A percentile compares a stretch with the other conserved stretches of the same genome.
These are phyloP conservation scores for Apiotrichum domesticum DNA, from an alignment of 1,284 basidiomycete species.

Conservation along the genomic window DNA sequence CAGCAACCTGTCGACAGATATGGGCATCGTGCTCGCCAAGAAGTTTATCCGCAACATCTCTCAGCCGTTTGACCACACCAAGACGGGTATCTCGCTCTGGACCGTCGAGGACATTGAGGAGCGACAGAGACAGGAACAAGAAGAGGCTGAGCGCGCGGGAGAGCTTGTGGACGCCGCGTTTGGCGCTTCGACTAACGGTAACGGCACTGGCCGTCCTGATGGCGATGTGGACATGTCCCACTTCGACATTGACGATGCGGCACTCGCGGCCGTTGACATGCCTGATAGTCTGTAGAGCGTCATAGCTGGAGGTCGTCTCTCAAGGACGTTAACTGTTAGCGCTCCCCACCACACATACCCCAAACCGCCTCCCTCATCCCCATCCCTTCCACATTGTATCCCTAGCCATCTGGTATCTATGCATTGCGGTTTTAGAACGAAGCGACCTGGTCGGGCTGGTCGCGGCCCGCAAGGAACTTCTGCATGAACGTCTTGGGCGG, in stretches of 20 bases:
- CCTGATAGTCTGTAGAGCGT: slow-evolving; percentile 16
- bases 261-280: slow-evolving; percentile 32
- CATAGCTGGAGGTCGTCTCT: too few relatives aligned
- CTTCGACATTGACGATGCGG: slow-evolving; percentile 35
- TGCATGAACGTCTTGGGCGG: slow-evolving; percentile 47
- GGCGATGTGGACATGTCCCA: slow-evolving; percentile 24
- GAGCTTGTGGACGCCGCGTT: slow-evolving; percentile 21
- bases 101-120: slow-evolving; percentile 53
- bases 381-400: slow-evolving; percentile 1
- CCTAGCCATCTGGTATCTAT: slow-evolving; percentile 7
- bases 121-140: slow-evolving; percentile 36
- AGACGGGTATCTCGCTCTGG: slow-evolving; percentile 93
- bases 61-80: slow-evolving; percentile 89
- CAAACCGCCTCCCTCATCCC: too few relatives aligned
- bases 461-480: slow-evolving; percentile 46
- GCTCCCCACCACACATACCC: too few relatives aligned
- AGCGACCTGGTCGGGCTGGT: slow-evolving; percentile 42
- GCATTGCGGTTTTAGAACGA: slow-evolving; percentile 26
- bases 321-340: too few relatives aligned
- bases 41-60: slow-evolving; percentile 97
- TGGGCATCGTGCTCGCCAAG: slow-evolving; percentile 93
- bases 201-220: slow-evolving; percentile 3
- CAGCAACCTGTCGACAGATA: slow-evolving; percentile 95
- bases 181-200: slow-evolving; percentile 8
- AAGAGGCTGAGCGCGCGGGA: slow-evolving; percentile 30